Percentiles rank a stretch among this genome's conserved stretches.
Conservation (phyloP, 305 asterid genomes). For the Striga hermonthica region DNA sequence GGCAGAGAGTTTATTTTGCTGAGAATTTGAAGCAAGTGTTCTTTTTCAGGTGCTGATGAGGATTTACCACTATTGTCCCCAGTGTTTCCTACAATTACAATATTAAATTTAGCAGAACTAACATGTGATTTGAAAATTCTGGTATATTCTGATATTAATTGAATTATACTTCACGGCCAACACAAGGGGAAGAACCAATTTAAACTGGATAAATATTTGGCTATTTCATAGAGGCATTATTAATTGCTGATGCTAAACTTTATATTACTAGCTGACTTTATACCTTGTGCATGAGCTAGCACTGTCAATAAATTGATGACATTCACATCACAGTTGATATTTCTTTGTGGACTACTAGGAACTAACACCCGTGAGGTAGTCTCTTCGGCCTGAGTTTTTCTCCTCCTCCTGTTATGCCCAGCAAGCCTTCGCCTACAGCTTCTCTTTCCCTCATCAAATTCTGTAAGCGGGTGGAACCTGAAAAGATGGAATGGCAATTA, state of each 20-base stretch:
- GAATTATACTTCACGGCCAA: conserved; percentile 5
- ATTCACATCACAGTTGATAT: conserved; percentile 45
- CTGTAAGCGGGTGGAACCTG: conserved; percentile 91
- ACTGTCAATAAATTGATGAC: conserved; percentile 59
- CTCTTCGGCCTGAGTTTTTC: conserved; percentile 84
- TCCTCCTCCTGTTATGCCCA: conserved; percentile 94
- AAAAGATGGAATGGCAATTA: conserved; percentile 16
- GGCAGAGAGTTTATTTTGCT: conserved; percentile 65
- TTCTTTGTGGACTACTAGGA: conserved; percentile 42
- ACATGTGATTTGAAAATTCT: neutral
- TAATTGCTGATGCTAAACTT: conserved; percentile 18
- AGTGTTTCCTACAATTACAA: conserved; percentile 42
- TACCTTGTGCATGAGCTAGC: conserved; percentile 71
- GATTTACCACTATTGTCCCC: conserved; percentile 40
- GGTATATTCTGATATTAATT: neutral
- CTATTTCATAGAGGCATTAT: neutral
- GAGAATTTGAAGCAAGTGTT: conserved; percentile 60
- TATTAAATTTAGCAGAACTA: conserved; percentile 28
- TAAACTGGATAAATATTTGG: neutral
- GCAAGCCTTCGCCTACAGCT: conserved; percentile 97
- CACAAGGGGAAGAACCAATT: conserved; percentile 4
- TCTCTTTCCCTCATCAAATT: conserved; percentile 95
- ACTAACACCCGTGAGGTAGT: conserved; percentile 37
- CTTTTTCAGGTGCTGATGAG: conserved; percentile 48
- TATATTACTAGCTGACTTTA: neutral